These are phyloP conservation scores for Sungouiella blattae DNA, from an alignment of 805 yeast genomes.

Conservation along the genomic window DNA sequence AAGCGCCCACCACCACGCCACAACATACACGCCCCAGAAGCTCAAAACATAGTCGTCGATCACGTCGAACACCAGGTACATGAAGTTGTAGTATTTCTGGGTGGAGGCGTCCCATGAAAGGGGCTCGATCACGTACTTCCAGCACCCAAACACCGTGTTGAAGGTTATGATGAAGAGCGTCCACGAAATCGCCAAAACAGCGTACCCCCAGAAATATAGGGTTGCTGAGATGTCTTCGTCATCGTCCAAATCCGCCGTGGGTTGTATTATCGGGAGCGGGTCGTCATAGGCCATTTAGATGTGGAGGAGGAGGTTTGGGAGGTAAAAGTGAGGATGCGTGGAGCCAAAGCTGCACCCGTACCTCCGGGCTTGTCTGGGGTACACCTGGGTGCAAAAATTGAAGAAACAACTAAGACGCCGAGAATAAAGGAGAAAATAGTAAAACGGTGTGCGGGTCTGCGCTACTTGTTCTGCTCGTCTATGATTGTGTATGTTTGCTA, in stretches of 20 bases:
- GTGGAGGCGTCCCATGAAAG: conserved; percentile 12
- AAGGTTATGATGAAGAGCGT: conserved; percentile 28
- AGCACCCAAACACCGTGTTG: conserved; percentile 32
- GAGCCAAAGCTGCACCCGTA: no score
- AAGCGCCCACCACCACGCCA: conserved; percentile 62
- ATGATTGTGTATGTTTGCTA: neutral
- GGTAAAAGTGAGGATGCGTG: no score
- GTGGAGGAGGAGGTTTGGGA: no score
- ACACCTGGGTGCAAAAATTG: no score
- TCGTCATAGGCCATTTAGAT: no score
- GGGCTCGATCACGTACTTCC: conserved; percentile 34
- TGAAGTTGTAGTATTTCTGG: conserved; percentile 7
- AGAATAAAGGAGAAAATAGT: no score
- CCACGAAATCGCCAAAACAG: conserved; percentile 26
- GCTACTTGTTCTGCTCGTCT: no score
- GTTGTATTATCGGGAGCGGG: conserved; percentile 14
- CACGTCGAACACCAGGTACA: conserved; percentile 15
- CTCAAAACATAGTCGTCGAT: conserved; percentile 30
- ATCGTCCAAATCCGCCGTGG: conserved; percentile 6
- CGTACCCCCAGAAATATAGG: neutral
- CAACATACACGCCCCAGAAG: conserved; percentile 39
- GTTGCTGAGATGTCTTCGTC: neutral
- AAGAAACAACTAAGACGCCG: no score
- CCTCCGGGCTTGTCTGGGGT: no score
- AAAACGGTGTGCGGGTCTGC: no score